phyloP scores from a whole-genome alignment of 495 filamentous ascomycete species.

The Daldinia loculata region DNA sequence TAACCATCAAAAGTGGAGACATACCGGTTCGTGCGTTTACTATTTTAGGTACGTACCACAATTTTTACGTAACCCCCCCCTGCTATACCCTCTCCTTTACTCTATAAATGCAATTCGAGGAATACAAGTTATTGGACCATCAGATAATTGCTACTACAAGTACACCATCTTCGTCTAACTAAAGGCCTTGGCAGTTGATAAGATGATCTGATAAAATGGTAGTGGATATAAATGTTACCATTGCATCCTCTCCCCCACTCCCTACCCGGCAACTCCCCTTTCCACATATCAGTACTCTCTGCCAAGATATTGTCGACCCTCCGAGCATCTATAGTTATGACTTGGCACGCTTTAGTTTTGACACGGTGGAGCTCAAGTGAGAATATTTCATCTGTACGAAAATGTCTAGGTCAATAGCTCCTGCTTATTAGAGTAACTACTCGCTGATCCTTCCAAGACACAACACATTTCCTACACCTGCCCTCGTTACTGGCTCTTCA shows the following conservation, averaged over 20 bases:
- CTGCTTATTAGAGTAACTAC: background rate
- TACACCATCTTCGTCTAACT: background rate
- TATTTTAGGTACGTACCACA: background rate
- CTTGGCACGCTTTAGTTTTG: background rate
- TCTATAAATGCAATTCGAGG: background rate
- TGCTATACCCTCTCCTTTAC: background rate
- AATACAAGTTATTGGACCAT: background rate
- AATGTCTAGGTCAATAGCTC: background rate
- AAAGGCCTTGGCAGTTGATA: background rate
- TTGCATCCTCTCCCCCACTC: background rate
- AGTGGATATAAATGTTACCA: background rate
- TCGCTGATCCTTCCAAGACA: background rate
- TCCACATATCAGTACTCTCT: background rate
- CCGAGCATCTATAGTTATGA: background rate
- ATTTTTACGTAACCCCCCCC: background rate
- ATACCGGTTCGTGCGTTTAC: background rate
- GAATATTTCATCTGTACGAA: background rate
- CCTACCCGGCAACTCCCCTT: background rate
- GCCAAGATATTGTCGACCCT: background rate
- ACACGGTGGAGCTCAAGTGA: background rate
- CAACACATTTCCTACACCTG: background rate
- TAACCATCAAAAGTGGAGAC: conserved; percentile 23
- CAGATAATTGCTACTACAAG: background rate
- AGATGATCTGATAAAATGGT: background rate
- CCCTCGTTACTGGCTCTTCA: no score